Percentiles rank a stretch among this genome's conserved stretches.
phyloP scores from a whole-genome alignment of 805 yeast genomes.

The Wickerhamomyces rabaulensis region DNA sequence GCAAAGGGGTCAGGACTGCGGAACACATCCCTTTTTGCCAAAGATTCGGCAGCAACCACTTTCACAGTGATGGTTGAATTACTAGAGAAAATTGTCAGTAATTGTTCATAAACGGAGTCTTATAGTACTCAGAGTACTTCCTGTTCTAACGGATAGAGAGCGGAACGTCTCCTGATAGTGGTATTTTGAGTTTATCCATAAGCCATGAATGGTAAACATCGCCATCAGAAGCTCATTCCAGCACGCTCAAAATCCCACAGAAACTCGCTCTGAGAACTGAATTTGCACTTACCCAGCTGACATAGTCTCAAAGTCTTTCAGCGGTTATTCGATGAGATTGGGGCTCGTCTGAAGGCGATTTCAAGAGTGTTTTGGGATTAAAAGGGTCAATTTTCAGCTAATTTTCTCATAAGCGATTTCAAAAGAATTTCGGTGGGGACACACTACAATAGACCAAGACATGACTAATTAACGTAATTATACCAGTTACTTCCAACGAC shows the following conservation, averaged over 20 bases:
- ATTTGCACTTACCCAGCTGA: background rate
- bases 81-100: conserved; percentile 14
- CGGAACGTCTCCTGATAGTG: background rate
- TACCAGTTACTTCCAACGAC: background rate
- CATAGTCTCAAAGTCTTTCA: background rate
- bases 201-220: background rate
- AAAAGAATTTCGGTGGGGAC: background rate
- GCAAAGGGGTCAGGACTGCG: conserved; percentile 98
- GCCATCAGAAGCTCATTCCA: background rate
- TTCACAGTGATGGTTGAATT: conserved; percentile 39
- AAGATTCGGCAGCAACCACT: conserved; percentile 92
- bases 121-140: background rate
- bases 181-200: background rate
- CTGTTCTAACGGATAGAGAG: no score
- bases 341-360: background rate
- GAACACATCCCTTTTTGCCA: conserved; percentile 91
- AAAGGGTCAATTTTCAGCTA: background rate
- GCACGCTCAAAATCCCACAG: background rate
- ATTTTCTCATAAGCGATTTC: background rate
- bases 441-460: background rate
- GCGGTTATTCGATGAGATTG: background rate
- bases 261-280: background rate
- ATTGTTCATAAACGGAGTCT: background rate
- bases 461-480: background rate
- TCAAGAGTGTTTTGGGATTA: background rate